phyloP scores from a whole-genome alignment of 306 rosid species.

The Cucumis cinereus region DNA sequence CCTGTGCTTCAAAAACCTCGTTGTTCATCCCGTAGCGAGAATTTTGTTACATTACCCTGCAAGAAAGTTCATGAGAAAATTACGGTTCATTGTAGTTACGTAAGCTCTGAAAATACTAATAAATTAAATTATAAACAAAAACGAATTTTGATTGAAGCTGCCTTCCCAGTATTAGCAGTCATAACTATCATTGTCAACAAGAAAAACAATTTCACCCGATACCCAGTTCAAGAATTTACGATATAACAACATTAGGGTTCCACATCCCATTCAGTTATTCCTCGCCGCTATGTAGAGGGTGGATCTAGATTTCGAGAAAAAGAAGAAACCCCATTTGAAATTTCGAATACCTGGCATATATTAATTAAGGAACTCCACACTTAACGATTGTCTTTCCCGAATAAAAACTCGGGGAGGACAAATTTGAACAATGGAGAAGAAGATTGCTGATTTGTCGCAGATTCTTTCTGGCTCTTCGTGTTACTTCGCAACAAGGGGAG shows the following conservation, averaged over 20 bases:
- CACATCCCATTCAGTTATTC: background rate
- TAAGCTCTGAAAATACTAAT: background rate
- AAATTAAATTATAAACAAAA: background rate
- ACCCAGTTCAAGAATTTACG: background rate
- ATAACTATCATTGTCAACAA: background rate
- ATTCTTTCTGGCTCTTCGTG: background rate
- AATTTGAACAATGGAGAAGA: background rate
- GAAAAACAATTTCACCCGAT: background rate
- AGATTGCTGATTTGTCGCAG: background rate
- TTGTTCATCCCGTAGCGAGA: slow-evolving; percentile 37
- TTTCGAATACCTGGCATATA: background rate
- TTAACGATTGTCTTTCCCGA: background rate
- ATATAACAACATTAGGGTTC: background rate
- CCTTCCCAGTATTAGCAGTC: background rate
- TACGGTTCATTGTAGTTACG: background rate
- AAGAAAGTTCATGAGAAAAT: background rate
- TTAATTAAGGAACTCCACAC: background rate
- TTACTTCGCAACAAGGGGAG: background rate
- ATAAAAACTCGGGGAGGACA: background rate
- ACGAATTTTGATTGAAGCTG: background rate
- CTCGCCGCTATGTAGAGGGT: background rate
- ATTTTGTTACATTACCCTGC: slow-evolving; percentile 27
- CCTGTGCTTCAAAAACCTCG: slow-evolving; percentile 49
- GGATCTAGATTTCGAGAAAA: slow-evolving; percentile 1
- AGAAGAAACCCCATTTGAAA: background rate